Evolutionary conservation across 352 stramenopile genomes (phyloP).

Genomic region (Pythium brassicae): DNA sequence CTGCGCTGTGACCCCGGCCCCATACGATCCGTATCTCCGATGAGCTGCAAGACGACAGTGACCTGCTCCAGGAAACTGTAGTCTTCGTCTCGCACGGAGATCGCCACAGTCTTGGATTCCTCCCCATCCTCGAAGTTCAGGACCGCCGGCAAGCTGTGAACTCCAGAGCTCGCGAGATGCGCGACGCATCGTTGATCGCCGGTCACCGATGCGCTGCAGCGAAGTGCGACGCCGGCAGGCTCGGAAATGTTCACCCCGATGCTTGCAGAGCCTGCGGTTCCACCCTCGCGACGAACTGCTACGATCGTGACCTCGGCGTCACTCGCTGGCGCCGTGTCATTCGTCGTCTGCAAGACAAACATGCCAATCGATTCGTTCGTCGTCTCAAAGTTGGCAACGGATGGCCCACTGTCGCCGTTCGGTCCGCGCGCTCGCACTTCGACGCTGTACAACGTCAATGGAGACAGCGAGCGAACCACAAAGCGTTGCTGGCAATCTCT

Average conservation of each 20-base stretch:
- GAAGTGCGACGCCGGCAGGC: conserved; percentile 23
- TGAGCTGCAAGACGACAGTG: conserved; percentile 16
- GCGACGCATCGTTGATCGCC: conserved; percentile 33
- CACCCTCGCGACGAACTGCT: conserved; percentile 26
- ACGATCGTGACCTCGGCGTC: conserved; percentile 15
- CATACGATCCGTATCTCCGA: conserved; percentile 12
- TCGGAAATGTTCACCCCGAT: conserved; percentile 28
- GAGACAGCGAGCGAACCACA: background rate
- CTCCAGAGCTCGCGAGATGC: conserved; percentile 15
- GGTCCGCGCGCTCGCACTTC: conserved; percentile 3
- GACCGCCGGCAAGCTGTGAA: conserved; percentile 10
- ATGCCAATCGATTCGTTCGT: conserved; percentile 2
- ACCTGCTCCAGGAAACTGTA: conserved; percentile 17
- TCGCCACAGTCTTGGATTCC: conserved; percentile 22
- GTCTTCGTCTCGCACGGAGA: conserved; percentile 38
- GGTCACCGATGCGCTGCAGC: conserved; percentile 11
- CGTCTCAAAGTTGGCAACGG: background rate
- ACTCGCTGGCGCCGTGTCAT: conserved; percentile 15
- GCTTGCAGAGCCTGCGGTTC: conserved; percentile 23
- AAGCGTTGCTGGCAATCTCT: background rate
- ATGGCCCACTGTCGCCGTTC: conserved; percentile 2
- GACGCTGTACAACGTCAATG: conserved; percentile 6
- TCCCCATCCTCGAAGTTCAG: conserved; percentile 47
- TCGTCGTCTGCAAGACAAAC: conserved; percentile 16
- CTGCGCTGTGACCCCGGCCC: conserved; percentile 14